Evolutionary conservation across 352 stramenopile species (phyloP).

Genomic region (Globisporangium paroecandrum): DNA sequence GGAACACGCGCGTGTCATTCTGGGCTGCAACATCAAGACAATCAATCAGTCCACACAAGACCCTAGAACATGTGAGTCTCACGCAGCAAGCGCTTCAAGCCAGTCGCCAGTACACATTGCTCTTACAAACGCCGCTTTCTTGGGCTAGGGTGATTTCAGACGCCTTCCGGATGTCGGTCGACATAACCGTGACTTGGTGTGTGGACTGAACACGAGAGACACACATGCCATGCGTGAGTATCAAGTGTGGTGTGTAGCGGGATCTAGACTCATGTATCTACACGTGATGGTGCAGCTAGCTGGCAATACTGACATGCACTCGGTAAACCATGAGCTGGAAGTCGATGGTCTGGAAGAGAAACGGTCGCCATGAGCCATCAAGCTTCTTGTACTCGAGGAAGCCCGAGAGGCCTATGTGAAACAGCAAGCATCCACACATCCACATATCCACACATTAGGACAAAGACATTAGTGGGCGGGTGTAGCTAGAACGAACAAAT

Average conservation of each 20-base stretch:
- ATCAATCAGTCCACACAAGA: background rate
- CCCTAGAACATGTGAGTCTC: background rate
- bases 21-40: conserved; percentile 9
- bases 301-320: conserved; percentile 43
- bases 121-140: conserved; percentile 10
- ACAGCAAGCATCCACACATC: background rate
- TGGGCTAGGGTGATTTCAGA: conserved; percentile 46
- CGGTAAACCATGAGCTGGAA: conserved; percentile 69
- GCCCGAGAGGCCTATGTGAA: conserved; percentile 28
- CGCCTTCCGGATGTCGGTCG: conserved; percentile 59
- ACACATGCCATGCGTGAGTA: background rate
- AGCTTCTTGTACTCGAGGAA: conserved; percentile 75
- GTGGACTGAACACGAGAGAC: conserved; percentile 32
- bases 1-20: conserved; percentile 41
- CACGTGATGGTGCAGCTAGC: background rate
- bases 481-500: background rate
- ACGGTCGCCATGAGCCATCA: conserved; percentile 67
- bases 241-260: background rate
- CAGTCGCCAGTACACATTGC: too few relatives aligned
- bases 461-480: background rate
- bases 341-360: conserved; percentile 74
- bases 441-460: background rate
- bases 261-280: background rate
- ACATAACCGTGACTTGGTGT: conserved; percentile 71
- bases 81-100: too few relatives aligned